Base-by-base conservation (phyloP, 768 basidiomycete species). In the Punctularia strigosozonata region DNA sequence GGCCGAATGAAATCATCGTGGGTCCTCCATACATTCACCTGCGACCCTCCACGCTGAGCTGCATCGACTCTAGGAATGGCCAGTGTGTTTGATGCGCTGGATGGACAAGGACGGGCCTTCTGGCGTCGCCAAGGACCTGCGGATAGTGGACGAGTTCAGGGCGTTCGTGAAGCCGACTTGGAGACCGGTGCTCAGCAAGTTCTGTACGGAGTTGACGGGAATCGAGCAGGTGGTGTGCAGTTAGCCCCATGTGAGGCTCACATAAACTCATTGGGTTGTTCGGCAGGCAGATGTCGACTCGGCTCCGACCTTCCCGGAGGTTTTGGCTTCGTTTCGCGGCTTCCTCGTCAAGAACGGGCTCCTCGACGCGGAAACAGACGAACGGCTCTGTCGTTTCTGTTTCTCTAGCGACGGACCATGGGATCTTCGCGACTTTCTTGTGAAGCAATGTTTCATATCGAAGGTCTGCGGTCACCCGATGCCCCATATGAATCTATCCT, bases 1-100 rank as follows among this genome's bases (percentile, higher is more conserved):
- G 79, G 61, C 86, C 92, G 2, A 95, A 95, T 58, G 94, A 98
- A 62, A 91, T 98, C 40, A 95, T 98, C 45, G 94, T 87, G 55
- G 52, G 80, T 70, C 40, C 32, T 43, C 10, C 33, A 36, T 38
- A 41, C 20, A 12, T 10, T 24, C 25, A 31, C 34, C 28, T 4
- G 25, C 28, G 38, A 34, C 6, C 20, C 38, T 36, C 30, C 28
- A 17, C 18, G 18, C 41, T 24, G 42, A 36, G 50, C 33, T 47
- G 33, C 42, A 31, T 34, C 17, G 25, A 2, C 56, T n/a, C n/a
- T n/a, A 94, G 91, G 91, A 99, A 60, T 90, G 88, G 62, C 94
- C 94, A 5, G 86, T 98, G 8, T 81, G 84, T 49, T 66, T 99
- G 3, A 66, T 97, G 42, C 73, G 71, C 43, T 97, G 92, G 92